Evolutionary conservation across 2,329 filamentous ascomycete genomes (phyloP).

Genomic region (Trichoderma hamatum): DNA sequence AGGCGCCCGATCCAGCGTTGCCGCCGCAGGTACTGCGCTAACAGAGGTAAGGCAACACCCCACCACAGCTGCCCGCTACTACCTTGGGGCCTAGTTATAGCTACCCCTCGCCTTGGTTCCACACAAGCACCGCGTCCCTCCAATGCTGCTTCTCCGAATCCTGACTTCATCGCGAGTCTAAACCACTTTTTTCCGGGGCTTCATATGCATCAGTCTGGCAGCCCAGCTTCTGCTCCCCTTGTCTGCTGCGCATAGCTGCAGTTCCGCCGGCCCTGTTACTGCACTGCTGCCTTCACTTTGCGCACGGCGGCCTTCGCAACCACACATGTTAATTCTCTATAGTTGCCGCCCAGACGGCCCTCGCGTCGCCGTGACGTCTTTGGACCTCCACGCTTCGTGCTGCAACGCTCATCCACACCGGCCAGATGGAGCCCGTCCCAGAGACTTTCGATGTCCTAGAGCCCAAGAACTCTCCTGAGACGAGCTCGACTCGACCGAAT

Average conservation of each 20-base stretch:
- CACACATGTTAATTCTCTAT: constrained; percentile 61
- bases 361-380: constrained; percentile 55
- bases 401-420: constrained; percentile 43
- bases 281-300: background rate
- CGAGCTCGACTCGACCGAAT: constrained; percentile 64
- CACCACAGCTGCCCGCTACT: constrained; percentile 17
- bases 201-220: constrained; percentile 11
- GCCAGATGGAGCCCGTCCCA: constrained; percentile 59
- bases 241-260: constrained; percentile 15
- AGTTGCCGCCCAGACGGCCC: constrained; percentile 57
- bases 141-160: constrained; percentile 39
- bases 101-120: constrained; percentile 37
- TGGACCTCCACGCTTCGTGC: constrained; percentile 50
- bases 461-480: constrained; percentile 64
- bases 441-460: constrained; percentile 56
- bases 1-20: constrained; percentile 6
- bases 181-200: constrained; percentile 4
- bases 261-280: background rate
- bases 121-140: constrained; percentile 43
- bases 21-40: constrained; percentile 26
- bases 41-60: constrained; percentile 25
- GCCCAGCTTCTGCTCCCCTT: background rate
- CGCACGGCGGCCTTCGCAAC: constrained; percentile 33
- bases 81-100: constrained; percentile 18
- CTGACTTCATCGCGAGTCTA: constrained; percentile 23